Evolutionary conservation across 768 basidiomycete genomes (phyloP).

Genomic region (Cystofilobasidium capitatum): DNA sequence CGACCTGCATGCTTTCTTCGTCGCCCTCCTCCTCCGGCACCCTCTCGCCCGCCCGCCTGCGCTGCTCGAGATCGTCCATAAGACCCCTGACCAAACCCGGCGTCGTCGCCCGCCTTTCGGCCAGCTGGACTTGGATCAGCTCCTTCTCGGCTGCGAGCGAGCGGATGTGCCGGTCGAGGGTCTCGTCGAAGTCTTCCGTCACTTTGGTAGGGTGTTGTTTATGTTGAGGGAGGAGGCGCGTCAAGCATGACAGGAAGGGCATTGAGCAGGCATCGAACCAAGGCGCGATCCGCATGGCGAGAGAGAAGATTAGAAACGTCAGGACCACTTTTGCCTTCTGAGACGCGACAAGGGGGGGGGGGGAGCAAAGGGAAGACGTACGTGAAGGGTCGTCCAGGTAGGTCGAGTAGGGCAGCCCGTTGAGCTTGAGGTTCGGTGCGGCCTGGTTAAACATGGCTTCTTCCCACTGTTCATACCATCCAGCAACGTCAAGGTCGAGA

Average conservation of each 20-base stretch:
- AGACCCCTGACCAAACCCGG: constrained; percentile 14
- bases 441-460: background rate
- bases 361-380: background rate
- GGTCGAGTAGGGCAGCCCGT: constrained; percentile 6
- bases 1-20: background rate
- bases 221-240: background rate
- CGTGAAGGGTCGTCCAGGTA: constrained; percentile 13
- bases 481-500: background rate
- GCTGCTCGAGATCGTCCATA: constrained; percentile 17
- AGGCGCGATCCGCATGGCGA: background rate
- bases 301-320: background rate
- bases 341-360: background rate
- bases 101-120: constrained; percentile 23
- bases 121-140: constrained; percentile 22
- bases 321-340: too few relatives aligned
- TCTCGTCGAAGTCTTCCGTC: constrained; percentile 25
- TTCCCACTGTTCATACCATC: background rate
- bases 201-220: background rate
- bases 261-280: background rate
- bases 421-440: constrained; percentile 6
- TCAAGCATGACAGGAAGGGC: background rate
- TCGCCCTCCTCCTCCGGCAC: constrained; percentile 1
- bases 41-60: constrained; percentile 12
- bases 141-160: constrained; percentile 24
- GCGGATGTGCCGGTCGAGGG: constrained; percentile 24